These are phyloP conservation scores for Penicillium paradoxum DNA, from an alignment of 495 filamentous ascomycete genomes.

Conservation along the genomic window DNA sequence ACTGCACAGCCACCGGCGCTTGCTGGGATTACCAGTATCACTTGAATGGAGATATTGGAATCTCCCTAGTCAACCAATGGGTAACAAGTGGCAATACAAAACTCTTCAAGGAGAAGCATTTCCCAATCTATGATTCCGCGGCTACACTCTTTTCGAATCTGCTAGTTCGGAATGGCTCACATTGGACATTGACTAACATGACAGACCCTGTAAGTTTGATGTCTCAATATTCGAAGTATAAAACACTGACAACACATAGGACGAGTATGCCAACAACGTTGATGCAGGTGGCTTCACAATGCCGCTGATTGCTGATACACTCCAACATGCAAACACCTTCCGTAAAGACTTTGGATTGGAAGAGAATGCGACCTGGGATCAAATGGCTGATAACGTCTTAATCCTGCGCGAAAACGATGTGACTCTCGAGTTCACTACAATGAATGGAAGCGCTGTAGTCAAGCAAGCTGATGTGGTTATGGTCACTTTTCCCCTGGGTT, in stretches of 20 bases:
- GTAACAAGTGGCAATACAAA: conserved; percentile 54
- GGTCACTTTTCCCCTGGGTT: conserved; percentile 54
- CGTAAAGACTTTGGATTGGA: conserved; percentile 52
- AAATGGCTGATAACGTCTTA: conserved; percentile 50
- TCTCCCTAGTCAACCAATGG: conserved; percentile 57
- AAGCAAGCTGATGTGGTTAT: conserved; percentile 65
- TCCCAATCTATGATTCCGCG: conserved; percentile 56
- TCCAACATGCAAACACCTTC: conserved; percentile 51
- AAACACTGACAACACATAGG: conserved; percentile 27
- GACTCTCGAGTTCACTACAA: conserved; percentile 63
- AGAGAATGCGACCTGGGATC: conserved; percentile 46
- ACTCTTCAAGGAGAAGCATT: conserved; percentile 47
- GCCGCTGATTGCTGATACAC: conserved; percentile 56
- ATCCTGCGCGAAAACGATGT: conserved; percentile 55
- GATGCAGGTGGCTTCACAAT: conserved; percentile 72
- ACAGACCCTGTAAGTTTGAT: conserved; percentile 60
- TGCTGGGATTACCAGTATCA: conserved; percentile 59
- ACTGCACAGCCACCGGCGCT: conserved; percentile 62
- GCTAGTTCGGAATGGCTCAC: conserved; percentile 50
- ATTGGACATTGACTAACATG: conserved; percentile 58
- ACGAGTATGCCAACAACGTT: conserved; percentile 69
- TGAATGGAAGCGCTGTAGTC: conserved; percentile 58
- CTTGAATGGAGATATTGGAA: conserved; percentile 68
- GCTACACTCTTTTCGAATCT: conserved; percentile 54
- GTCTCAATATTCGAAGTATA: background rate